phyloP scores from a whole-genome alignment of 371 early-diverging fungal species.

The Mucor irregularis region DNA sequence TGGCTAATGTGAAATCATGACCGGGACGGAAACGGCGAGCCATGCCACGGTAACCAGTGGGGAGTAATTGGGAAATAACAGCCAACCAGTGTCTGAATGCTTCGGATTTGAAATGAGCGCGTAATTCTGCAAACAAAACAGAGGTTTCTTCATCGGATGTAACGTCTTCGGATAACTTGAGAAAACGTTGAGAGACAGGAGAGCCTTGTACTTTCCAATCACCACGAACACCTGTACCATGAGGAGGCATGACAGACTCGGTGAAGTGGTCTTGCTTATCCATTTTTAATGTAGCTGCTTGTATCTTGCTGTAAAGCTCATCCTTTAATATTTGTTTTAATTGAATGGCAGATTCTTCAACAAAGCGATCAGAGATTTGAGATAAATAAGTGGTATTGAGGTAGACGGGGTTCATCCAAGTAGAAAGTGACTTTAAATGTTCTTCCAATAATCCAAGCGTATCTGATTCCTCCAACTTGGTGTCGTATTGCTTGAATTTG shows the following conservation, averaged over 20 bases:
- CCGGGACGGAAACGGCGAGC: conserved; percentile 71
- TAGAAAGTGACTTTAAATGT: conserved; percentile 43
- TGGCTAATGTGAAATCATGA: conserved; percentile 68
- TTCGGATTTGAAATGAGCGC: conserved; percentile 20
- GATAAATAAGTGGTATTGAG: conserved; percentile 44
- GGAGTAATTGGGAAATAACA: conserved; percentile 29
- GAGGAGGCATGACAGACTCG: conserved; percentile 36
- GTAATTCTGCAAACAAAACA: conserved; percentile 11
- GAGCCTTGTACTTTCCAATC: conserved; percentile 58
- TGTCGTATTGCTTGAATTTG: conserved; percentile 23
- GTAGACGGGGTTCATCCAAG: conserved; percentile 68
- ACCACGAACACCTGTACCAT: conserved; percentile 53
- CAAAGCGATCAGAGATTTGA: conserved; percentile 61
- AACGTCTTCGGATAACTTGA: conserved; percentile 21
- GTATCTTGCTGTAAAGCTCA: conserved; percentile 39
- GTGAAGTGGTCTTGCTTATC: conserved; percentile 36
- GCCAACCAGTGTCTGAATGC: conserved; percentile 50
- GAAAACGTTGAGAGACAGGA: conserved; percentile 59
- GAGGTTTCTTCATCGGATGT: conserved; percentile 19
- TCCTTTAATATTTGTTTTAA: conserved; percentile 58
- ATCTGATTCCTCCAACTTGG: conserved; percentile 2
- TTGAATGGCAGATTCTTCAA: conserved; percentile 71
- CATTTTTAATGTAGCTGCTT: conserved; percentile 22
- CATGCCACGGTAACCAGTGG: conserved; percentile 31
- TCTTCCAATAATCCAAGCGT: conserved; percentile 34